Conservation (phyloP, 768 basidiomycete genomes). For the Daedaleopsis nitida region DNA sequence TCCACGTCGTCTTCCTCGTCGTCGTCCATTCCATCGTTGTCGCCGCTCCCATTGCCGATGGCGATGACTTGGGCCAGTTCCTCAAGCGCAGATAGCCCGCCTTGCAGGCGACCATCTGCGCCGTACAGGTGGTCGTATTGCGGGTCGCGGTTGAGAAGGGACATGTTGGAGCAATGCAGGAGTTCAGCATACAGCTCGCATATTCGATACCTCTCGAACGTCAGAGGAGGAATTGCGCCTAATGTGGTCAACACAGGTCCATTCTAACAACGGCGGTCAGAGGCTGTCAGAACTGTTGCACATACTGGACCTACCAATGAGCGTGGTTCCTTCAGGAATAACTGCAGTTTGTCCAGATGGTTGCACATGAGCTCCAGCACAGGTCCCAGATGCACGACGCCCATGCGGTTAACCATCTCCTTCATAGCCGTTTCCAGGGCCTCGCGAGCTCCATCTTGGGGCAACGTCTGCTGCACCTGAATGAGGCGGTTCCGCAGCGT, state of each 20-base stretch:
- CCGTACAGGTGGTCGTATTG: slow-evolving; percentile 78
- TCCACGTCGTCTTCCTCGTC: slow-evolving; percentile 62
- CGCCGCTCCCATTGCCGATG: slow-evolving; percentile 56
- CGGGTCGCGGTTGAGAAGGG: slow-evolving; percentile 80
- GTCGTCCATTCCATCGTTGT: slow-evolving; percentile 61
- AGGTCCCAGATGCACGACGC: slow-evolving; percentile 88
- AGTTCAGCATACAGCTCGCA: slow-evolving; percentile 97
- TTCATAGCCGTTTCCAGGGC: slow-evolving; percentile 71
- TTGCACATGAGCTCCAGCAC: slow-evolving; percentile 76
- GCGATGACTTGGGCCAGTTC: slow-evolving; percentile 85
- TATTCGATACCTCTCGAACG: slow-evolving; percentile 93
- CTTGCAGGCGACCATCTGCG: slow-evolving; percentile 78
- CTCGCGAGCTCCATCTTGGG: slow-evolving; percentile 61
- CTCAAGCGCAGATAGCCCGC: slow-evolving; percentile 84
- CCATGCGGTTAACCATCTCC: slow-evolving; percentile 83
- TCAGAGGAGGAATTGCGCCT: slow-evolving; percentile 77
- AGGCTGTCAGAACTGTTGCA: background rate
- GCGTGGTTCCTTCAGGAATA: slow-evolving; percentile 69
- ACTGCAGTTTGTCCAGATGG: slow-evolving; percentile 67
- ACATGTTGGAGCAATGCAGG: slow-evolving; percentile 98
- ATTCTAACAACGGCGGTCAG: slow-evolving; percentile 43
- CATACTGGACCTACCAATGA: slow-evolving; percentile 59
- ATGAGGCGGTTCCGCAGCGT: slow-evolving; percentile 90
- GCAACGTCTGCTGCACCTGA: slow-evolving; percentile 69
- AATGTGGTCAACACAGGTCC: slow-evolving; percentile 73